A percentile compares a stretch with the other conserved stretches of the same genome.
Conservation (phyloP, 371 early-diverging fungal species). For the Apophysomyces variabilis region DNA sequence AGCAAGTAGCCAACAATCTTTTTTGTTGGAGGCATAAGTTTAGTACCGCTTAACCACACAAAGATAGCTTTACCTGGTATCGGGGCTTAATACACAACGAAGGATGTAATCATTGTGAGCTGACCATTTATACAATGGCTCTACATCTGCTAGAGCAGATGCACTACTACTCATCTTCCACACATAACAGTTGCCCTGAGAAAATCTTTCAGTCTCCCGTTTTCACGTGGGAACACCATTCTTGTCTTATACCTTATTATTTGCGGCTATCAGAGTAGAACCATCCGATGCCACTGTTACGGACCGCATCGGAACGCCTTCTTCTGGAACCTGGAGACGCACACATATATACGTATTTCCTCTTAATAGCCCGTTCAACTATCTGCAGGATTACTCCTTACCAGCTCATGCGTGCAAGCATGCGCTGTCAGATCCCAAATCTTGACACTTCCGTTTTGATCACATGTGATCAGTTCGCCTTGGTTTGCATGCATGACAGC, state of each 20-base stretch:
- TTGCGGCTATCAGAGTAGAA: constrained; percentile 86
- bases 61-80: constrained; percentile 64
- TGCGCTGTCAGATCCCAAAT: constrained; percentile 94
- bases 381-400: constrained; percentile 30
- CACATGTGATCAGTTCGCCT: constrained; percentile 93
- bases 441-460: constrained; percentile 91
- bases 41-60: neutral
- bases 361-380: neutral
- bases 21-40: neutral
- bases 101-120: constrained; percentile 87
- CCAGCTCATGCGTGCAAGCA: constrained; percentile 86
- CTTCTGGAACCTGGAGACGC: constrained; percentile 74
- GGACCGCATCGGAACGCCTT: constrained; percentile 86
- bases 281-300: constrained; percentile 93
- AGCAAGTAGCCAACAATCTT: constrained; percentile 84
- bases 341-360: neutral
- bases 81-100: constrained; percentile 83
- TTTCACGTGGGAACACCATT: too few species aligned
- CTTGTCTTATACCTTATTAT: constrained; percentile 71
- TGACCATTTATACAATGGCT: constrained; percentile 69
- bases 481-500: constrained; percentile 96
- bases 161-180: constrained; percentile 75
- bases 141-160: constrained; percentile 66
- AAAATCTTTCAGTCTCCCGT: too few species aligned
- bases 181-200: constrained; percentile 81